Percentiles rank a stretch among this genome's conserved stretches.
Evolutionary conservation across 495 filamentous ascomycete species (phyloP).

Genomic region (Lichenothelia convexa): DNA sequence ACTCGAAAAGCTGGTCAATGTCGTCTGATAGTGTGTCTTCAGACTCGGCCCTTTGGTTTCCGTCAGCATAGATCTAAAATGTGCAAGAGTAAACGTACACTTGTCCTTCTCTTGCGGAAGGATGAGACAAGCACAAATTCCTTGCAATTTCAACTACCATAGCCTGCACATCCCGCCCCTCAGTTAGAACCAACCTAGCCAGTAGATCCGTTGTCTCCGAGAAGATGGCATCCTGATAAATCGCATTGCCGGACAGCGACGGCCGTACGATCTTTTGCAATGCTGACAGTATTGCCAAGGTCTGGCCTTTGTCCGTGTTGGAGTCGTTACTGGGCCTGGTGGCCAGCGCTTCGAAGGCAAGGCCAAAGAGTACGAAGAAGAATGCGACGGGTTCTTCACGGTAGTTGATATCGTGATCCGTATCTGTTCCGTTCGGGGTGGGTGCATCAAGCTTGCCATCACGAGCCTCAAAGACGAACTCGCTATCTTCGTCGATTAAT

Average conservation of each 20-base stretch:
- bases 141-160: slow-evolving; percentile 86
- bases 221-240: slow-evolving; percentile 91
- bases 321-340: slow-evolving; percentile 55
- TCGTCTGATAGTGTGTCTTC: slow-evolving; percentile 91
- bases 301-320: slow-evolving; percentile 57
- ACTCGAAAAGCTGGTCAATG: slow-evolving; percentile 93
- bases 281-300: slow-evolving; percentile 73
- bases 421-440: slow-evolving; percentile 17
- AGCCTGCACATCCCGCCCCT: slow-evolving; percentile 71
- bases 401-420: slow-evolving; percentile 71
- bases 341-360: slow-evolving; percentile 87
- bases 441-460: slow-evolving; percentile 58
- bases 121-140: slow-evolving; percentile 75
- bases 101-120: slow-evolving; percentile 56
- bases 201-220: slow-evolving; percentile 93
- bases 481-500: slow-evolving; percentile 90
- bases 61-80: slow-evolving; percentile 17
- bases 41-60: too few relatives aligned
- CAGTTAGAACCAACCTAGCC: slow-evolving; percentile 81
- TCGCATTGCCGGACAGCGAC: slow-evolving; percentile 86
- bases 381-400: slow-evolving; percentile 96
- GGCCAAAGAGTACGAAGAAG: slow-evolving; percentile 95
- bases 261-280: slow-evolving; percentile 89
- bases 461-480: slow-evolving; percentile 89
- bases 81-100: slow-evolving; percentile 16